Evolutionary conservation across 371 early-diverging fungal species (phyloP).

Genomic region (Mycotypha africana): DNA sequence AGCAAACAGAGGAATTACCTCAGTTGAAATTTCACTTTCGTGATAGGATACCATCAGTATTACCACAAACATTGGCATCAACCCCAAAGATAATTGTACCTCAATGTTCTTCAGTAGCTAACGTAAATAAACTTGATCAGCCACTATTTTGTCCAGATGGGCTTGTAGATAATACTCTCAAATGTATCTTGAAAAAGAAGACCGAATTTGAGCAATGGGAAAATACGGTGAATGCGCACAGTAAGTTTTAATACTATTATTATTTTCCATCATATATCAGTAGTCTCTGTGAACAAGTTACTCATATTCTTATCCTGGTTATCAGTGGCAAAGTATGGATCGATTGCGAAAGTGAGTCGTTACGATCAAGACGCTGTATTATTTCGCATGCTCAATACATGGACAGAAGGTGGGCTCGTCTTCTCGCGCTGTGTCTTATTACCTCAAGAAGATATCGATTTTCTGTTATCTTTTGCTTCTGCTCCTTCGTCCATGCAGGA

Average conservation of each 20-base stretch:
- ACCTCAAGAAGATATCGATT: constrained; percentile 5
- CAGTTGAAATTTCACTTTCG: no score
- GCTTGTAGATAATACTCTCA: constrained; percentile 3
- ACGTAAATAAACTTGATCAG: no score
- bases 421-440: constrained; percentile 14
- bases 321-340: constrained; percentile 12
- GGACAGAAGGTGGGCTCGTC: constrained; percentile 11
- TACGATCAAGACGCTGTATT: background rate
- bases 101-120: no score
- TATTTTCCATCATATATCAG: no score
- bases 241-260: no score
- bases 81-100: background rate
- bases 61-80: background rate
- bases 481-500: no score
- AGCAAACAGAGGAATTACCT: background rate
- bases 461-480: no score
- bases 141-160: no score
- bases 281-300: no score
- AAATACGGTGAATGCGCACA: constrained; percentile 1
- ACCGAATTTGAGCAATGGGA: constrained; percentile 5
- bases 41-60: no score
- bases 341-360: constrained; percentile 7
- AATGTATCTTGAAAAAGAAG: background rate
- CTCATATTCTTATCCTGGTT: no score
- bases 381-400: constrained; percentile 10